Evolutionary conservation across 1,284 basidiomycete species (phyloP), one percentile per base, ranked within the genome.

Genomic region (Ganoderma multipileum): DNA sequence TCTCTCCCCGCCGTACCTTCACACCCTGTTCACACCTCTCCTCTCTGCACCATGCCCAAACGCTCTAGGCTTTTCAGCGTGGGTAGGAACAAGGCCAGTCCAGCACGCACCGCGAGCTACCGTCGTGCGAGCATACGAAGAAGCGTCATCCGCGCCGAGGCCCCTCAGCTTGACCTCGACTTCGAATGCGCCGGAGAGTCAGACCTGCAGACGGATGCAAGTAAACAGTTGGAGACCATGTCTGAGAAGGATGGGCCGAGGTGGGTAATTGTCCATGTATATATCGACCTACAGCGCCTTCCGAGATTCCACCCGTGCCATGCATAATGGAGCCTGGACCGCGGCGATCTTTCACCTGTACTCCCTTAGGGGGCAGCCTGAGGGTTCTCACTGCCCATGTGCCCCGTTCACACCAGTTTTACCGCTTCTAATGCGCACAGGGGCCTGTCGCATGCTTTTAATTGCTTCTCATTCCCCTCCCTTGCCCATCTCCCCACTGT

Each of bases 71-170:
- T 68, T 63, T 71, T 71, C 68, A 65, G 30, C 57, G 70, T 71
- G 7, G 70, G 70, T 42, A 65, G 38, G 64, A 63, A 61, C 68
- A 71, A 69, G 64, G 20, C 68, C 41, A 71, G 68, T 30, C 70
- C 70, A 6, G 70, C 70, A 3, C 70, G 68, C 14, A 50, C 63
- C 12, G 70, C 70, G 20, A 71, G 68, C 66, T 59, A 42, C 28
- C 67, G 61, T 52, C 70, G 70, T 59, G 68, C 65, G 12, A 69
- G 68, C 44, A 59, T 65, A 30, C 39, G 68, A n/a, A 64, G 63
- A 33, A 67, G 67, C 39, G 61, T 67, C 33, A 30, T 67, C 58
- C 69, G 66, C 52, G 18, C 65, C 16, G 67, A 68, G 4, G 63
- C 65, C n/a, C 66, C 63, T 38, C 57, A 60, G 20, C 68, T 65